Evolutionary conservation across 2,329 filamentous ascomycete genomes (phyloP).

Genomic region (Trichoderma oligosporum): DNA sequence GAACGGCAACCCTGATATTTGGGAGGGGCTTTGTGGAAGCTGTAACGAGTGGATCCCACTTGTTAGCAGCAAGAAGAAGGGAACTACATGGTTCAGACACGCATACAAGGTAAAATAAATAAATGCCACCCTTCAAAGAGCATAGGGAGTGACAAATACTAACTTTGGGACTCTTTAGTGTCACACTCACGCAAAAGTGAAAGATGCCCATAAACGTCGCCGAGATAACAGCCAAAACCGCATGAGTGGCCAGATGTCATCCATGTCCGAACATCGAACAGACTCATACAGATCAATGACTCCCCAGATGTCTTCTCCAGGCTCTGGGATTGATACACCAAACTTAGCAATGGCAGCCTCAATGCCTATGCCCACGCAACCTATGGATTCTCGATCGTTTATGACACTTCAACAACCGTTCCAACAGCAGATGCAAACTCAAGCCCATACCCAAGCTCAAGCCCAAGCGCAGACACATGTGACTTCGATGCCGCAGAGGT

Average conservation of each 20-base stretch:
- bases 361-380: constrained; percentile 12
- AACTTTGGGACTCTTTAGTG: constrained; percentile 46
- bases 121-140: constrained; percentile 21
- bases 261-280: constrained; percentile 46
- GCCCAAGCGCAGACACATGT: not conserved
- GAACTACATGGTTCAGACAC: constrained; percentile 88
- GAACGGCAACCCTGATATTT: constrained; percentile 76
- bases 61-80: constrained; percentile 84
- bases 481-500: constrained; percentile 6
- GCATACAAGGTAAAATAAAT: constrained; percentile 88
- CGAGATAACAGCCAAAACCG: constrained; percentile 57
- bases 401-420: constrained; percentile 18
- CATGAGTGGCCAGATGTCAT: constrained; percentile 35
- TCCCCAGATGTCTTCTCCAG: constrained; percentile 23
- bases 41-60: constrained; percentile 79
- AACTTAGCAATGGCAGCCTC: constrained; percentile 10
- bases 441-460: not conserved
- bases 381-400: constrained; percentile 8
- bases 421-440: constrained; percentile 22
- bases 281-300: constrained; percentile 40
- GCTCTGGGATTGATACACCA: constrained; percentile 3
- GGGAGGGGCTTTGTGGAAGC: constrained; percentile 74
- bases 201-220: constrained; percentile 65
- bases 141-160: not conserved
- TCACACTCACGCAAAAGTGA: constrained; percentile 67